Percentiles rank a stretch among this genome's conserved stretches.
phyloP scores from a whole-genome alignment of 148 eudicot genomes.

The Camellia japonica region DNA sequence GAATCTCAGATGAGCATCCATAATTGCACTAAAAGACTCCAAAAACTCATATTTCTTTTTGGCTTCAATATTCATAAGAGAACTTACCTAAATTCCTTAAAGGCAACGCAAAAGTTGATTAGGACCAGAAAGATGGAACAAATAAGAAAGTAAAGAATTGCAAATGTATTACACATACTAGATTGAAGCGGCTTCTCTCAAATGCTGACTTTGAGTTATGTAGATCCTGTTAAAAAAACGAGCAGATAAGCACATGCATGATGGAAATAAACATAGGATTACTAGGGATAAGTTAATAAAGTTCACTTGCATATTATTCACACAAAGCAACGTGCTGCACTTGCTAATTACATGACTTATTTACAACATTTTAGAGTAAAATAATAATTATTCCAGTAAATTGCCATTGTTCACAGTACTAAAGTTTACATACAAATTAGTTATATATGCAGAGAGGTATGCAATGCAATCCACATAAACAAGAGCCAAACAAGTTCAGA shows the following conservation, averaged over 20 bases:
- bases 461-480: background rate
- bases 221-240: conserved; percentile 53
- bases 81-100: conserved; percentile 82
- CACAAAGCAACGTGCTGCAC: background rate
- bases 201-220: conserved; percentile 87
- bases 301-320: background rate
- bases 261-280: background rate
- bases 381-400: background rate
- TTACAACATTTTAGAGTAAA: background rate
- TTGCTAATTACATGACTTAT: background rate
- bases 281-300: background rate
- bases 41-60: conserved; percentile 92
- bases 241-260: conserved; percentile 15
- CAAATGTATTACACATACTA: conserved; percentile 47
- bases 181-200: conserved; percentile 87
- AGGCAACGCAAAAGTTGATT: conserved; percentile 25
- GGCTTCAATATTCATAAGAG: conserved; percentile 82
- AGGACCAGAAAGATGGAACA: conserved; percentile 17
- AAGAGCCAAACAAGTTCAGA: too few relatives aligned
- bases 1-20: conserved; percentile 97
- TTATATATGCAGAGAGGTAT: background rate
- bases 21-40: conserved; percentile 90
- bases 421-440: background rate
- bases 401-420: background rate
- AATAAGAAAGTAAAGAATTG: background rate